Conservation (phyloP, 2,329 filamentous ascomycete genomes). For the Sarocladiaceae sp. region DNA sequence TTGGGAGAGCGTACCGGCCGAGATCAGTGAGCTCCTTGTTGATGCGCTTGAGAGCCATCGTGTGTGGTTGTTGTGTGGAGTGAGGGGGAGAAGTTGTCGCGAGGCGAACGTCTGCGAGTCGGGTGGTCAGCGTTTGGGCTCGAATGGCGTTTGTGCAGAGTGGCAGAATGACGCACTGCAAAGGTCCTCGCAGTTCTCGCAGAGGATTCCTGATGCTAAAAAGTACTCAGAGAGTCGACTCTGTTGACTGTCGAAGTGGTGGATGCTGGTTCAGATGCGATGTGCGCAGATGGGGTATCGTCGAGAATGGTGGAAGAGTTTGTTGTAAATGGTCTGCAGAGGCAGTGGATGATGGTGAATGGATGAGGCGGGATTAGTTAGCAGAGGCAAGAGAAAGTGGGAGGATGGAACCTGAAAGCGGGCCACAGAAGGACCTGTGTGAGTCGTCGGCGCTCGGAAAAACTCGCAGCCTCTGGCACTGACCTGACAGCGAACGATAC, state of each 20-base stretch:
- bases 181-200: slow-evolving; percentile 1
- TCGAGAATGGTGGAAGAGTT: slow-evolving; percentile 3
- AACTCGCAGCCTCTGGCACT: background rate
- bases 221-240: slow-evolving; percentile 15
- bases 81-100: slow-evolving; percentile 2
- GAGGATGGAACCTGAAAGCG: slow-evolving; percentile 9
- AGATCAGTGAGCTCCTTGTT: slow-evolving; percentile 92
- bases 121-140: background rate
- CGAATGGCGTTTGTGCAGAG: background rate
- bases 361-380: slow-evolving; percentile 10
- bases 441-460: slow-evolving; percentile 6
- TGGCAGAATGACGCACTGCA: slow-evolving; percentile 7
- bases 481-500: background rate
- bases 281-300: slow-evolving; percentile 2
- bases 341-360: slow-evolving; percentile 6
- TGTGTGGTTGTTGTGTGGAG: slow-evolving; percentile 23
- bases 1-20: slow-evolving; percentile 64
- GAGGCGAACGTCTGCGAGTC: background rate
- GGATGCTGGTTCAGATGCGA: background rate
- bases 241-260: slow-evolving; percentile 16
- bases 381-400: slow-evolving; percentile 9
- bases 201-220: background rate
- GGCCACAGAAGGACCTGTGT: slow-evolving; percentile 7
- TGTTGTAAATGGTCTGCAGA: background rate
- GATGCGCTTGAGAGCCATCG: slow-evolving; percentile 89